Conservation (phyloP, 139 green algal genomes). For the Astrephomene gubernaculifera region DNA sequence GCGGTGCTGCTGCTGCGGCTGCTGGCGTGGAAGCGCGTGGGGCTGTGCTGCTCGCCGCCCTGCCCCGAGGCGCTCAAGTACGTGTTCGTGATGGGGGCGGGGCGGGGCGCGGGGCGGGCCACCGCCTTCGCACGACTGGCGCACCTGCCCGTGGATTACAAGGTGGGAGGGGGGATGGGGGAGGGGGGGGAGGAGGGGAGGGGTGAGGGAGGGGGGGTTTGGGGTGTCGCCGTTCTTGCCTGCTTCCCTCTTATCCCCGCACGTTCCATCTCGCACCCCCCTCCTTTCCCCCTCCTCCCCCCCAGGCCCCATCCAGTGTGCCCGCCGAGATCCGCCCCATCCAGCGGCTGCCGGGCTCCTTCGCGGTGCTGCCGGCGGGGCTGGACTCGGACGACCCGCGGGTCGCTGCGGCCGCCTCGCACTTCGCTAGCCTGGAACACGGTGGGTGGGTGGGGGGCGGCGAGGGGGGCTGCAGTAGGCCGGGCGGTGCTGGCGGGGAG, state of each 20-base stretch:
- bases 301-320: slow-evolving; percentile 8
- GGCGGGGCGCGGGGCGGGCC: slow-evolving; percentile 9
- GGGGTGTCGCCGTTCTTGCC: not conserved
- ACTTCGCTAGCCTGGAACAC: slow-evolving; percentile 39
- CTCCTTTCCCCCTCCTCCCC: not conserved
- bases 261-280: not conserved
- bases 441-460: too few relatives aligned
- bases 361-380: slow-evolving; percentile 4
- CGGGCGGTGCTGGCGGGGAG: too few relatives aligned
- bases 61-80: slow-evolving; percentile 42
- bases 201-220: not conserved
- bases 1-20: slow-evolving; percentile 53
- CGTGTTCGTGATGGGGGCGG: slow-evolving; percentile 46
- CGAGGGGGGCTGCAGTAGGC: too few relatives aligned
- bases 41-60: not conserved
- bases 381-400: slow-evolving; percentile 4
- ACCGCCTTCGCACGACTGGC: slow-evolving; percentile 39
- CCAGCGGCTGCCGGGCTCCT: slow-evolving; percentile 1
- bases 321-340: slow-evolving; percentile 40
- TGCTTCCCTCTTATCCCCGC: not conserved
- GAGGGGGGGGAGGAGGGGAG: not conserved
- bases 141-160: slow-evolving; percentile 42
- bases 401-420: not conserved
- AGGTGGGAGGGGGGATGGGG: slow-evolving; percentile 9
- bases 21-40: slow-evolving; percentile 48